phyloP scores from a whole-genome alignment of 1,284 basidiomycete species.

The Marasmius fiardii region DNA sequence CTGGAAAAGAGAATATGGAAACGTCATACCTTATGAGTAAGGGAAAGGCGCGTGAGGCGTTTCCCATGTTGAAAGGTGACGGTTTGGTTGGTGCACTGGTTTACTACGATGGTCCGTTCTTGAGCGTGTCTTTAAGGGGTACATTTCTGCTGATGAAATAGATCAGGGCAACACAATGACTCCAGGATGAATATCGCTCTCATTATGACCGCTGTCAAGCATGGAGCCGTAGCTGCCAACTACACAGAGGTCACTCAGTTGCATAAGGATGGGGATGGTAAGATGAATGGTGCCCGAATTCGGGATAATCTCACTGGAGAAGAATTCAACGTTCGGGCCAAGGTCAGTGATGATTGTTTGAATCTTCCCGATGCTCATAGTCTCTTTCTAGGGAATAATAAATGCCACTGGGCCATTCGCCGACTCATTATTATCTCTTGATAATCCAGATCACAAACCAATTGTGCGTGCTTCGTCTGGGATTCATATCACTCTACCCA shows the following conservation, averaged over 20 bases:
- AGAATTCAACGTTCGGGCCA: slow-evolving; percentile 81
- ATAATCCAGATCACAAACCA: slow-evolving; percentile 78
- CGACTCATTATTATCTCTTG: slow-evolving; percentile 84
- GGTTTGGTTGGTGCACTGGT: slow-evolving; percentile 94
- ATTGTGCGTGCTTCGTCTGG: slow-evolving; percentile 94
- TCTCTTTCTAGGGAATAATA: slow-evolving; percentile 68
- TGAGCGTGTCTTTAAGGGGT: not conserved
- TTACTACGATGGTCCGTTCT: slow-evolving; percentile 83
- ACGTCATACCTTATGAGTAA: slow-evolving; percentile 92
- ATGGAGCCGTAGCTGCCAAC: slow-evolving; percentile 89
- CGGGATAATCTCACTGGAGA: slow-evolving; percentile 84
- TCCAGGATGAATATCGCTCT: slow-evolving; percentile 97
- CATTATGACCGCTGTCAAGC: slow-evolving; percentile 91
- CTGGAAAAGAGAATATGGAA: slow-evolving; percentile 97
- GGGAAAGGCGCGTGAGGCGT: slow-evolving; percentile 89
- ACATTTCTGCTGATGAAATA: not conserved
- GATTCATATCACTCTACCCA: slow-evolving; percentile 95
- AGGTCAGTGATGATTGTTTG: slow-evolving; percentile 39
- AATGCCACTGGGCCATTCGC: slow-evolving; percentile 97
- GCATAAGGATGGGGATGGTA: slow-evolving; percentile 66
- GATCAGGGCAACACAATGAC: slow-evolving; percentile 92
- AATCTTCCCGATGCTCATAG: slow-evolving; percentile 1
- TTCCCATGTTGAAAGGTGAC: slow-evolving; percentile 95
- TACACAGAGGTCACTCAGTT: slow-evolving; percentile 85
- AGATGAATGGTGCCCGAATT: slow-evolving; percentile 76